Conservation (phyloP, 108 stramenopile genomes). For the Nannochloropsis salina region DNA sequence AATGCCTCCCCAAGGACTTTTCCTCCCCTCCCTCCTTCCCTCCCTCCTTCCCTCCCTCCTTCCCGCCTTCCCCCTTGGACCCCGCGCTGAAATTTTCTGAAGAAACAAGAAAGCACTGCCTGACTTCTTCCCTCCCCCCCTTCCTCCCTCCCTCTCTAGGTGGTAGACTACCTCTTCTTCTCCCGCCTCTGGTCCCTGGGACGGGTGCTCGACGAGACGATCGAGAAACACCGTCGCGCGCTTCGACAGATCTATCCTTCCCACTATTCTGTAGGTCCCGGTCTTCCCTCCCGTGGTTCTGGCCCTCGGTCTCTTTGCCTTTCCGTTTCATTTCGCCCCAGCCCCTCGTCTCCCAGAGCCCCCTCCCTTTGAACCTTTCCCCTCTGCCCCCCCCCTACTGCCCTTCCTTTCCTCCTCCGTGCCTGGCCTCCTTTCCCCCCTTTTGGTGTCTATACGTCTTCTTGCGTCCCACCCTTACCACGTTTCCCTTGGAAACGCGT, state of each 20-base stretch:
- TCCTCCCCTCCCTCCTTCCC: not conserved
- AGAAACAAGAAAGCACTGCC: not conserved
- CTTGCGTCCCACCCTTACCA: too few relatives aligned
- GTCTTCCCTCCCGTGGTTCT: not conserved
- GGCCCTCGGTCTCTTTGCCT: not conserved
- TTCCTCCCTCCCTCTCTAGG: not conserved
- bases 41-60: not conserved
- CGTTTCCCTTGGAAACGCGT: too few relatives aligned
- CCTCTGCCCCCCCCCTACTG: too few relatives aligned
- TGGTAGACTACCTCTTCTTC: not conserved
- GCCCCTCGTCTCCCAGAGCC: too few relatives aligned
- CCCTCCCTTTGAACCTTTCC: too few relatives aligned
- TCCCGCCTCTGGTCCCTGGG: not conserved
- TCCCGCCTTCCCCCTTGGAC: not conserved
- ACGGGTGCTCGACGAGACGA: not conserved
- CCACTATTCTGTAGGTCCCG: not conserved
- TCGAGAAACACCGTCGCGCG: not conserved
- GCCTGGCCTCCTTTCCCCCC: too few relatives aligned
- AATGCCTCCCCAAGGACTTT: too few relatives aligned
- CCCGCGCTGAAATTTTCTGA: not conserved
- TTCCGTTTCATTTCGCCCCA: not conserved
- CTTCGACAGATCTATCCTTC: not conserved
- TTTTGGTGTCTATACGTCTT: too few relatives aligned
- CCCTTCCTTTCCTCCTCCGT: too few relatives aligned
- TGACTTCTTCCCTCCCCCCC: not conserved